Conservation (phyloP, 768 basidiomycete genomes). For the Termitomyces sp. region DNA sequence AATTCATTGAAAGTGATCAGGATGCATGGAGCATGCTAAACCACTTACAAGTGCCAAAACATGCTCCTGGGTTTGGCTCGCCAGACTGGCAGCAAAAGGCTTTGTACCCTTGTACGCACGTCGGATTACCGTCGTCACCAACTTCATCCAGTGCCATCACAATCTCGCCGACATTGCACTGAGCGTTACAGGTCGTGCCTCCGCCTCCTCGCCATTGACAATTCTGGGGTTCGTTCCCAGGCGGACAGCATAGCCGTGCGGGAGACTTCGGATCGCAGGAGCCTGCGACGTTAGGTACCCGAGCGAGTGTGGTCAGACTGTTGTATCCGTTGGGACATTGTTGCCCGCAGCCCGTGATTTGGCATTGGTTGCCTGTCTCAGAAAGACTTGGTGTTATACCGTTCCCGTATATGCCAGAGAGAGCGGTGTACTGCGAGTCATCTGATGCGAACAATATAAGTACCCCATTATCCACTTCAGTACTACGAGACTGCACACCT, state of each 20-base stretch:
- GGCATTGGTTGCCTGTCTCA: conserved; percentile 1
- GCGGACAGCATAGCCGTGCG: not conserved
- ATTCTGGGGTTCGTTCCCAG: not conserved
- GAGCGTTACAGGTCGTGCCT: not conserved
- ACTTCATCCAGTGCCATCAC: not conserved
- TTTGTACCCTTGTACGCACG: conserved; percentile 1
- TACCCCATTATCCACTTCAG: not conserved
- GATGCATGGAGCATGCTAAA: not conserved
- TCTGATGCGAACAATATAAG: not conserved
- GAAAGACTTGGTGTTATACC: conserved; percentile 1
- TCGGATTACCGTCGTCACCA: not conserved
- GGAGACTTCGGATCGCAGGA: not conserved
- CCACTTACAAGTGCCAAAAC: not conserved
- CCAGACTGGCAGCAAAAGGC: conserved; percentile 1
- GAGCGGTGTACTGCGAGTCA: conserved; percentile 8
- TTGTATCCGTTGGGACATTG: not conserved
- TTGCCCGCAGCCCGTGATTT: not conserved
- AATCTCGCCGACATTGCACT: not conserved
- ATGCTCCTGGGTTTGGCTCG: not conserved
- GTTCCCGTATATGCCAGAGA: not conserved
- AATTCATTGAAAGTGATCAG: not conserved
- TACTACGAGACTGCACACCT: not conserved
- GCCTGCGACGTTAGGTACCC: not conserved
- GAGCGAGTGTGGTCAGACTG: not conserved
- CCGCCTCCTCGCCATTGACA: conserved; percentile 4